Evolutionary conservation across 148 eudicot genomes (phyloP).

Genomic region (Rhododendron kiyosumense): DNA sequence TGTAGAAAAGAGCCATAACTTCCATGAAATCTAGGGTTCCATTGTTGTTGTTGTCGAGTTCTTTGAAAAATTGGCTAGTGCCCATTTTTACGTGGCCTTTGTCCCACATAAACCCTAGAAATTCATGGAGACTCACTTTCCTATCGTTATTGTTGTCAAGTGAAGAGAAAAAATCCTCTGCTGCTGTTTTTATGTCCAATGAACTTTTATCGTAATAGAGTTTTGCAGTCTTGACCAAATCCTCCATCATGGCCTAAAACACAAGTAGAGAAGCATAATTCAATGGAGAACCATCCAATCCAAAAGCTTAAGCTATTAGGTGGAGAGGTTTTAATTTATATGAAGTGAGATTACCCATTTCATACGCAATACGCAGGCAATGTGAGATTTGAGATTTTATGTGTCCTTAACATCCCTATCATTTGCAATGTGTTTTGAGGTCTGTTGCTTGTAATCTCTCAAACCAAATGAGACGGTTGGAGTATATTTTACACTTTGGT

Average conservation of each 20-base stretch:
- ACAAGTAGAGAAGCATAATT: not conserved
- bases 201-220: not conserved
- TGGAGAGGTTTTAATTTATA: no score
- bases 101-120: slow-evolving; percentile 10
- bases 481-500: no score
- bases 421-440: no score
- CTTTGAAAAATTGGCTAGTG: not conserved
- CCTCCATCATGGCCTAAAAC: not conserved
- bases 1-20: slow-evolving; percentile 19
- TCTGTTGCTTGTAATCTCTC: no score
- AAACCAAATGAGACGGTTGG: no score
- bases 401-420: no score
- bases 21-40: slow-evolving; percentile 14
- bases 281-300: no score
- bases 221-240: not conserved
- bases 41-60: slow-evolving; percentile 7
- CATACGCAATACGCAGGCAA: no score
- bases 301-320: no score
- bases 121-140: slow-evolving; percentile 5
- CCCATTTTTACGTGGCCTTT: slow-evolving; percentile 5
- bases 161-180: not conserved
- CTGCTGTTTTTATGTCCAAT: not conserved
- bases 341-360: no score
- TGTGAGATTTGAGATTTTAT: no score
- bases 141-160: not conserved